Evolutionary conservation across 2,329 filamentous ascomycete species (phyloP).

Genomic region (Cordyceps tenuipes): DNA sequence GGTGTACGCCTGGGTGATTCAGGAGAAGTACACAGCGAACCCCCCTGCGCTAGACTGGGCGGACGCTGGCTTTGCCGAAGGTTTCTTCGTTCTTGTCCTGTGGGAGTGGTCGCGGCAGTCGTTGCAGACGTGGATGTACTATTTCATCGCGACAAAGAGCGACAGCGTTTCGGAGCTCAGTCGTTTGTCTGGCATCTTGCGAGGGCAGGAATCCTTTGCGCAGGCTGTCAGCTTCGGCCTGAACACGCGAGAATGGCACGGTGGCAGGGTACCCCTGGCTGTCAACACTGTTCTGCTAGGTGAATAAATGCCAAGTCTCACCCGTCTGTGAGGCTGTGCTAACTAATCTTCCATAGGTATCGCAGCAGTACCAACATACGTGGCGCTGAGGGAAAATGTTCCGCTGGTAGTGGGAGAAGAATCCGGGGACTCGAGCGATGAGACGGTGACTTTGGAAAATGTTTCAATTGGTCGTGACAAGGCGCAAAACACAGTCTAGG

Average conservation of each 20-base stretch:
- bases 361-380: slow-evolving; percentile 20
- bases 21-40: slow-evolving; percentile 39
- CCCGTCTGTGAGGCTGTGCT: background rate
- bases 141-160: slow-evolving; percentile 45
- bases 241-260: slow-evolving; percentile 30
- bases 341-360: slow-evolving; percentile 16
- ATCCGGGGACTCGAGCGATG: background rate
- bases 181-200: slow-evolving; percentile 30
- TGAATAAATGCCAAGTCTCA: slow-evolving; percentile 15
- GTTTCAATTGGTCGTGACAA: background rate
- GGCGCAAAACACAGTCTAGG: background rate
- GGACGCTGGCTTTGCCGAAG: slow-evolving; percentile 35
- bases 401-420: slow-evolving; percentile 16
- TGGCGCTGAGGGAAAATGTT: slow-evolving; percentile 22
- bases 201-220: slow-evolving; percentile 33
- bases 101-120: slow-evolving; percentile 44
- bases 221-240: slow-evolving; percentile 32
- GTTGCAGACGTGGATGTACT: slow-evolving; percentile 49
- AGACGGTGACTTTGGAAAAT: background rate
- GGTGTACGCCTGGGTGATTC: slow-evolving; percentile 44
- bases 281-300: slow-evolving; percentile 32
- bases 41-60: slow-evolving; percentile 33
- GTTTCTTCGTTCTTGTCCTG: slow-evolving; percentile 39
- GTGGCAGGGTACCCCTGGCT: slow-evolving; percentile 29
- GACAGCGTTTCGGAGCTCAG: slow-evolving; percentile 46